phyloP scores from a whole-genome alignment of 805 yeast genomes.

The Candida vartiovaarae region DNA sequence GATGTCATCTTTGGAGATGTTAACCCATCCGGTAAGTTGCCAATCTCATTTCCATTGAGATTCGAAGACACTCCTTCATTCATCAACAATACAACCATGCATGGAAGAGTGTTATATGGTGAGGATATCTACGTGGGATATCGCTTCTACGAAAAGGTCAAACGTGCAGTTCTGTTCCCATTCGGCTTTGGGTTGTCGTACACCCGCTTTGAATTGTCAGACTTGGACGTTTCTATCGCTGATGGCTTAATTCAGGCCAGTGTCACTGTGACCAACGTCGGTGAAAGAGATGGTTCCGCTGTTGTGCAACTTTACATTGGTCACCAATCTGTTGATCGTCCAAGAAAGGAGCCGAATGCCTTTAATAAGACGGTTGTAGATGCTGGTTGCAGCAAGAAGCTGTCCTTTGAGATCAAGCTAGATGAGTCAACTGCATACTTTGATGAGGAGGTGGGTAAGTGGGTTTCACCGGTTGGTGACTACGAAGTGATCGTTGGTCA shows the following conservation, averaged over 20 bases:
- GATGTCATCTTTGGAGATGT: conserved; percentile 47
- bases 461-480: conserved; percentile 45
- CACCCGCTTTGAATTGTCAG: conserved; percentile 37
- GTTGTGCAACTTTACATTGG: conserved; percentile 47
- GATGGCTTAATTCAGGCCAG: conserved; percentile 18
- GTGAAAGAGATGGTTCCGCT: conserved; percentile 42
- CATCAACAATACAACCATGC: conserved; percentile 42
- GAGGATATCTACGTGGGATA: conserved; percentile 63
- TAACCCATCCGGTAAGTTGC: conserved; percentile 54
- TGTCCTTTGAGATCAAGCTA: conserved; percentile 29
- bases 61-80: conserved; percentile 51
- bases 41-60: conserved; percentile 47
- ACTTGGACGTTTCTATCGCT: conserved; percentile 26
- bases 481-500: conserved; percentile 43
- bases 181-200: conserved; percentile 62
- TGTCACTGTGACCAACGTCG: conserved; percentile 39
- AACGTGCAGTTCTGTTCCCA: conserved; percentile 42
- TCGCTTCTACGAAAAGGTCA: conserved; percentile 45
- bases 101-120: conserved; percentile 51
- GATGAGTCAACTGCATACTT: conserved; percentile 47
- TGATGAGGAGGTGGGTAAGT: conserved; percentile 38
- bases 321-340: conserved; percentile 35
- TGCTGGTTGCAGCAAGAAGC: conserved; percentile 35
- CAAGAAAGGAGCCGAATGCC: conserved; percentile 52
- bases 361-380: conserved; percentile 41